Conservation (phyloP, 2,329 filamentous ascomycete species). For the Graphilbum ipis-grandicollis region DNA sequence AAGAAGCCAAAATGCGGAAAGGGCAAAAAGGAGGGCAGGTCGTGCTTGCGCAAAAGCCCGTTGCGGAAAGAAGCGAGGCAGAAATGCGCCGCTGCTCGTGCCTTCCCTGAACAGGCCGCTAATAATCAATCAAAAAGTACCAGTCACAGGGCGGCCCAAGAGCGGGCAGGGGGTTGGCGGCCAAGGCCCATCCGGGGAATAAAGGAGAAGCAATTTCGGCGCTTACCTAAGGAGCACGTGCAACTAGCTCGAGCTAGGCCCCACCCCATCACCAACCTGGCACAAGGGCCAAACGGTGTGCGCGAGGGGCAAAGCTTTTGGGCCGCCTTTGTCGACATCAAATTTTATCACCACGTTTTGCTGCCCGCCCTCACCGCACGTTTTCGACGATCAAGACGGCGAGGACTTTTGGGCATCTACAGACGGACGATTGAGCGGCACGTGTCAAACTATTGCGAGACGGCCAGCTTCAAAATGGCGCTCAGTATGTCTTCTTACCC, state of each 20-base stretch:
- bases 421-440: no score
- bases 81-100: background rate
- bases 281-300: background rate
- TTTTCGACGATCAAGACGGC: no score
- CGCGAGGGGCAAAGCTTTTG: background rate
- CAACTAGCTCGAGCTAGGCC: no score
- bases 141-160: no score
- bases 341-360: background rate
- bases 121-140: no score
- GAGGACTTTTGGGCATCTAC: background rate
- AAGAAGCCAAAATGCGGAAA: no score
- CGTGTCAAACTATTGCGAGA: background rate
- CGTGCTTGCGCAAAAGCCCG: no score
- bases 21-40: no score
- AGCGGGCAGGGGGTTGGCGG: background rate
- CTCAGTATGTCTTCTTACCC: constrained; percentile 35
- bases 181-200: no score
- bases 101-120: background rate
- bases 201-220: no score
- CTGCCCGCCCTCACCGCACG: no score
- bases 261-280: no score
- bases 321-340: background rate
- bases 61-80: background rate
- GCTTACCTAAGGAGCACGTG: background rate
- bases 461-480: constrained; percentile 29